These are phyloP conservation scores for Starmera caribaea DNA, from an alignment of 805 yeast genomes.

Conservation along the genomic window DNA sequence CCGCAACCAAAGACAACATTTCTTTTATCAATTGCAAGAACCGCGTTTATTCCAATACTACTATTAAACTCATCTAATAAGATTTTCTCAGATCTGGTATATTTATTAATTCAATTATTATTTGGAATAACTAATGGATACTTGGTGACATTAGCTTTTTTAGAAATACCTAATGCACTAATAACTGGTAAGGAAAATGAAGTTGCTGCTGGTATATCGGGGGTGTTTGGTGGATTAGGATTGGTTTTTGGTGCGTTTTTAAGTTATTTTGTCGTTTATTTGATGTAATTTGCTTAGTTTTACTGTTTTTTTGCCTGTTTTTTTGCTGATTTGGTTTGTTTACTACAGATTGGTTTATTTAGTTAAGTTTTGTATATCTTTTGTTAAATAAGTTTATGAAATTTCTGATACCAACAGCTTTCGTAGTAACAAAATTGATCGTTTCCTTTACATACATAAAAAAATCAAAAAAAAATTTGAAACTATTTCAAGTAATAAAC, in stretches of 20 bases:
- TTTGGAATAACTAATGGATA: slow-evolving; percentile 92
- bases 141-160: slow-evolving; percentile 67
- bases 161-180: slow-evolving; percentile 56
- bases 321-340: too few relatives aligned
- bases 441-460: too few relatives aligned
- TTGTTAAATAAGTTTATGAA: too few relatives aligned
- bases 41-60: slow-evolving; percentile 55
- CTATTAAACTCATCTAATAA: slow-evolving; percentile 4
- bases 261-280: slow-evolving; percentile 55
- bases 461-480: too few relatives aligned
- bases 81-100: slow-evolving; percentile 52
- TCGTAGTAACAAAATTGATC: too few relatives aligned
- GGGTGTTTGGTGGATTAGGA: slow-evolving; percentile 70
- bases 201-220: slow-evolving; percentile 92
- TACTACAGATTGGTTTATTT: too few relatives aligned
- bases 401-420: too few relatives aligned
- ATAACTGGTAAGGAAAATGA: slow-evolving; percentile 56
- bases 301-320: too few relatives aligned
- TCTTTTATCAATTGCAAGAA: slow-evolving; percentile 36
- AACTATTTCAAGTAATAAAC: too few relatives aligned
- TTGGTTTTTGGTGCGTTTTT: slow-evolving; percentile 69
- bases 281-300: background rate
- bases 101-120: slow-evolving; percentile 57
- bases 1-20: too few relatives aligned
- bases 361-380: too few relatives aligned